phyloP scores from a whole-genome alignment of 164 flowering plant species.

The Chloranthus sessilifolius region DNA sequence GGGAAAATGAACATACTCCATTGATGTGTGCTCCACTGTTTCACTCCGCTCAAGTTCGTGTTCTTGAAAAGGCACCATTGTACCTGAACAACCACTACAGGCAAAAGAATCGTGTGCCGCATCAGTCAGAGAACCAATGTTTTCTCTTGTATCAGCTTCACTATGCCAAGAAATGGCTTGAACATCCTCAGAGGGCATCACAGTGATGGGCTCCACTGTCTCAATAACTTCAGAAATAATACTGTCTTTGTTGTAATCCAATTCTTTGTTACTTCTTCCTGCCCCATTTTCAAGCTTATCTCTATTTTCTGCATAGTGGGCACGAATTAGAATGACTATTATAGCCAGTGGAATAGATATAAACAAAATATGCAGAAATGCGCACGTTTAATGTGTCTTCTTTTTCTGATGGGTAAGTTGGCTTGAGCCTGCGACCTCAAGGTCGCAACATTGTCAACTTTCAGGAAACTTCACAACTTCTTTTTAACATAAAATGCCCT shows the following conservation, averaged over 20 bases:
- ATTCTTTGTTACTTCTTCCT: slow-evolving; percentile 5
- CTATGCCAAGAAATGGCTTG: background rate
- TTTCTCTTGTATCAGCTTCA: background rate
- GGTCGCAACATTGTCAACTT: too few relatives aligned
- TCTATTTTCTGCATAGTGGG: slow-evolving; percentile 18
- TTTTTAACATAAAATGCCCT: too few relatives aligned
- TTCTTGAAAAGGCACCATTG: background rate
- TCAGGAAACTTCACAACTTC: too few relatives aligned
- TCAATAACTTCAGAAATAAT: slow-evolving; percentile 33
- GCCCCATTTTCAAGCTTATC: slow-evolving; percentile 6
- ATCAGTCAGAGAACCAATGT: too few relatives aligned
- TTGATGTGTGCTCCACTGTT: slow-evolving; percentile 16
- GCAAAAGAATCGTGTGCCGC: background rate
- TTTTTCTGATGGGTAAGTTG: too few relatives aligned
- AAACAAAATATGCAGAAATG: background rate
- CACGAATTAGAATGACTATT: background rate
- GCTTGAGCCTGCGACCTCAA: too few relatives aligned
- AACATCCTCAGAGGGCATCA: background rate
- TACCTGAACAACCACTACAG: background rate
- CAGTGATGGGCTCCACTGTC: slow-evolving; percentile 14
- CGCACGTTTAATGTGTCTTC: too few relatives aligned
- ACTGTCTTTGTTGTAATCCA: slow-evolving; percentile 18
- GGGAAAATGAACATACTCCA: slow-evolving; percentile 33
- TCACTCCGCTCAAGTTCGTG: slow-evolving; percentile 22
- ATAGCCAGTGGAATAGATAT: background rate